These are phyloP conservation scores for Cryphonectria carpinicola DNA, from an alignment of 2,329 filamentous ascomycete species.

Conservation along the genomic window DNA sequence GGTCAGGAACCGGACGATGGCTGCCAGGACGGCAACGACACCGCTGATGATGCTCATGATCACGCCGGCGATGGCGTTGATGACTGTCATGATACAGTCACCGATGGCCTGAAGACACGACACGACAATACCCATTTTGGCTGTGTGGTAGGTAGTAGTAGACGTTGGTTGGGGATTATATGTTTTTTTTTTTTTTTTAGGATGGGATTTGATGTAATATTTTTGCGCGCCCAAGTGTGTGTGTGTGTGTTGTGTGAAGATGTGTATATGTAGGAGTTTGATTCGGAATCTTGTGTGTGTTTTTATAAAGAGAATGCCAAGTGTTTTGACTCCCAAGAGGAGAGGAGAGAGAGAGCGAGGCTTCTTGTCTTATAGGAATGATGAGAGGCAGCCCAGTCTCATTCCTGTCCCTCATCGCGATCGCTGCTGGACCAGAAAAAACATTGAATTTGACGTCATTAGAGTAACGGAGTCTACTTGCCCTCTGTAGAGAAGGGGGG, in stretches of 20 bases:
- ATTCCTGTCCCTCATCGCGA: not conserved
- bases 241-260: not conserved
- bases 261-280: not conserved
- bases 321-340: not conserved
- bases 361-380: conserved; percentile 1
- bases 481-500: too few relatives aligned
- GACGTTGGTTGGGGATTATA: not conserved
- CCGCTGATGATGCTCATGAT: conserved; percentile 69
- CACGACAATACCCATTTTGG: conserved; percentile 28
- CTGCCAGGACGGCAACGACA: conserved; percentile 66
- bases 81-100: conserved; percentile 45
- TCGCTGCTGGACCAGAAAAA: not conserved
- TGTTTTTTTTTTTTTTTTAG: not conserved
- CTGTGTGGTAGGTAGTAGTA: conserved; percentile 4
- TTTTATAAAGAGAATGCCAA: not conserved
- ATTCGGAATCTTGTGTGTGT: not conserved
- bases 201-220: not conserved
- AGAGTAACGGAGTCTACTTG: not conserved
- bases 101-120: conserved; percentile 28
- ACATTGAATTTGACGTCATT: conserved; percentile 7
- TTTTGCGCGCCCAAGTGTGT: not conserved
- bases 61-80: conserved; percentile 68
- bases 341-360: not conserved
- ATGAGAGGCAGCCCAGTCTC: conserved; percentile 1
- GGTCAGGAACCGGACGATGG: conserved; percentile 69